phyloP scores from a whole-genome alignment of 345 rosid species.

The Sisymbrium irio region DNA sequence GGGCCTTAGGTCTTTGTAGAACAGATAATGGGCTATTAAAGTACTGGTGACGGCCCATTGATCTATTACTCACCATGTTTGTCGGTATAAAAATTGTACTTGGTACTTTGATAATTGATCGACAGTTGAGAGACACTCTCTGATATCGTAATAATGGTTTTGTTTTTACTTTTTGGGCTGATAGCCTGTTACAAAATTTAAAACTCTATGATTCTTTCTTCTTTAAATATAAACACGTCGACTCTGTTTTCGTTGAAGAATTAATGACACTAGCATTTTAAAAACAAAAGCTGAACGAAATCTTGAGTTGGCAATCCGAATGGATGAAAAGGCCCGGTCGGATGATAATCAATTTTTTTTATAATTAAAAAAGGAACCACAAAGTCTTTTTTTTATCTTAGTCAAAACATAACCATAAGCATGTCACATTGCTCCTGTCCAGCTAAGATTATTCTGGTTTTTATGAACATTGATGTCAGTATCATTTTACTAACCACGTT shows the following conservation, averaged over 20 bases:
- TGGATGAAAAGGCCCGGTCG: neutral
- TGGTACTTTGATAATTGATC: neutral
- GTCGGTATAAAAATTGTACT: neutral
- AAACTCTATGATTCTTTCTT: neutral
- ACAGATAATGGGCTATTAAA: neutral
- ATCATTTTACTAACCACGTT: conserved; percentile 12
- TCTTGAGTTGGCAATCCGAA: too few species aligned
- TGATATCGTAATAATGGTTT: neutral
- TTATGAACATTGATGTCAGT: conserved; percentile 13
- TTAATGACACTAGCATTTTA: neutral
- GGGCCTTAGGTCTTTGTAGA: neutral
- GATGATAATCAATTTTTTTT: neutral
- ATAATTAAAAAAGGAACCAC: neutral
- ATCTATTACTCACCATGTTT: neutral
- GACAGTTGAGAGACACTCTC: neutral
- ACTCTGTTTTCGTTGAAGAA: neutral
- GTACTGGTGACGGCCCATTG: neutral
- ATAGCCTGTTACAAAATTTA: too few species aligned
- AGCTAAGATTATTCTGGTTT: neutral
- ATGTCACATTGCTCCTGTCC: neutral
- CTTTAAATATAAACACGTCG: neutral
- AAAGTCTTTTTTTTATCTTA: neutral
- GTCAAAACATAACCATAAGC: neutral
- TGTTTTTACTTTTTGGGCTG: neutral
- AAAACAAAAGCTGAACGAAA: neutral